A percentile compares a stretch with the other conserved stretches of the same genome.
phyloP scores from a whole-genome alignment of 768 basidiomycete species.

The Paxillus rubicundulus region DNA sequence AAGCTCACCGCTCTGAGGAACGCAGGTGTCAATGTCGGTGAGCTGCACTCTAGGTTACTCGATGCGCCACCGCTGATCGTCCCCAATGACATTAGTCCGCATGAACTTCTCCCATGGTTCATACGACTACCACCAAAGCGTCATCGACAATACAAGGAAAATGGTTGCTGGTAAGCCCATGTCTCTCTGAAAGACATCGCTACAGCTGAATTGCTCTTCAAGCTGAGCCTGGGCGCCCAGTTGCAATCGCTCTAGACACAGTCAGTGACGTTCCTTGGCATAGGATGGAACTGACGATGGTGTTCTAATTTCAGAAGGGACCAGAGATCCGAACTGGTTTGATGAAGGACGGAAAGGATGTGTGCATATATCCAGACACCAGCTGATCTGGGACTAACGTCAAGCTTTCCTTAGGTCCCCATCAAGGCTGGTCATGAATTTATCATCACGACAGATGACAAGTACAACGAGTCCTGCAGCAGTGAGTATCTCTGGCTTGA shows the following conservation, averaged over 20 bases:
- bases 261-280: slow-evolving; percentile 43
- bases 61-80: slow-evolving; percentile 4
- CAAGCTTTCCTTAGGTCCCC: slow-evolving; percentile 51
- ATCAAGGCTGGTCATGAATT: slow-evolving; percentile 94
- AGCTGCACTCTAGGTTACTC: slow-evolving; percentile 30
- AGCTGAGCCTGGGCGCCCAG: slow-evolving; percentile 77
- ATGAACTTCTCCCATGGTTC: slow-evolving; percentile 99
- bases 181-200: background rate
- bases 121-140: slow-evolving; percentile 98
- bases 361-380: slow-evolving; percentile 41
- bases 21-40: slow-evolving; percentile 97
- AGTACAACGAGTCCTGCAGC: slow-evolving; percentile 75
- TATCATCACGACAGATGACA: slow-evolving; percentile 79
- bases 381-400: slow-evolving; percentile 1
- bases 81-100: slow-evolving; percentile 60
- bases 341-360: slow-evolving; percentile 84
- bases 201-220: slow-evolving; percentile 4
- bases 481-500: slow-evolving; percentile 89
- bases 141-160: slow-evolving; percentile 95
- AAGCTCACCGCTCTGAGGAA: slow-evolving; percentile 79
- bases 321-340: slow-evolving; percentile 98
- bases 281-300: background rate
- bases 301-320: slow-evolving; percentile 69
- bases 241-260: slow-evolving; percentile 97
- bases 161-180: slow-evolving; percentile 65